Base-by-base conservation (phyloP, 345 rosid species). In the Populus euphratica region DNA sequence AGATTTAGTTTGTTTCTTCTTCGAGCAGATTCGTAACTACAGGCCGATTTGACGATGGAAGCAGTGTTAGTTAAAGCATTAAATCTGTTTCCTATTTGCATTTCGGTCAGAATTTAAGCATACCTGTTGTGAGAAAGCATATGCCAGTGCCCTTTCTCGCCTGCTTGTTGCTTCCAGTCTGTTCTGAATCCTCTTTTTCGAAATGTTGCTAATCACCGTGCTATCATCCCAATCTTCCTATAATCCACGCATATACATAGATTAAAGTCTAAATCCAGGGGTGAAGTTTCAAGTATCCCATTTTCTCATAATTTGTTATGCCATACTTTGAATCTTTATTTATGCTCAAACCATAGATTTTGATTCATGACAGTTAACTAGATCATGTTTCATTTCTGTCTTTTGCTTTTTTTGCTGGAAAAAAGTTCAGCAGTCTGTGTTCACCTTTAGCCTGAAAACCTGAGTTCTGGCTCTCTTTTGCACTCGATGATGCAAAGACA, bases 191-290 rank as follows among this genome's bases (percentile, higher is more conserved):
- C 97, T 91, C 82, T 84, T 83, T 82, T 84, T 87, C 2, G 92
- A 82, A 71, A 87, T 80, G 68, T 87, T 91, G 86, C 94, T 94
- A 73, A 93, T 91, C 73, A 90, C 88, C 17, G 93, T 93, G 89
- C 99, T 90, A 77, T 93, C 97, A 73, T 95, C 96, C 97, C 98
- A 90, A n/a, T 90, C 96, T 86, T 91, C 92, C 96, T 93, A 88
- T 72, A 71, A 8, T 73, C 36, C 56, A 41, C 5, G 20, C 41
- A 25, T 38, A 52, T 20, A 49, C 36, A 16, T 10, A 0, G 17
- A 63, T 63, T 25, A 6, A 63, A 63, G 67, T 29, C 67, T 63
- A 63, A 27, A 27, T 63, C 20, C 31, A 27, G 18, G 13, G 67
- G 68, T 29, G 36, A 29, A 12, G 68, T 29, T 62, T 64, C 36